Evolutionary conservation across 2,329 filamentous ascomycete genomes (phyloP).

Genomic region (Colletotrichum sublineola): DNA sequence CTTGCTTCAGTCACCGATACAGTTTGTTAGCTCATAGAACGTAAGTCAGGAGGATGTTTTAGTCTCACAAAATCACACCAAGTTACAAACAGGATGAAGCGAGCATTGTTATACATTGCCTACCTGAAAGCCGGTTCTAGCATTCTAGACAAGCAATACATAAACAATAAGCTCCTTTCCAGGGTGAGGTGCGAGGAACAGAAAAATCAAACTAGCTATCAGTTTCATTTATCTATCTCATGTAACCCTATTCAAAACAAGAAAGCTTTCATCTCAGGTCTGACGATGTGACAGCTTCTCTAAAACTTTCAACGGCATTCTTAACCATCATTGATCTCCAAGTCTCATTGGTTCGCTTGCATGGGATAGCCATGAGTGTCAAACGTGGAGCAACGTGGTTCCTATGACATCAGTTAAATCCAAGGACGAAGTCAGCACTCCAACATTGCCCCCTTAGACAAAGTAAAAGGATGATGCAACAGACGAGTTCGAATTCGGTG

Average conservation of each 20-base stretch:
- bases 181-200: no score
- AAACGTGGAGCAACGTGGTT: not conserved
- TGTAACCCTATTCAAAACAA: not conserved
- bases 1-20: not conserved
- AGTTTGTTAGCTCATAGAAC: not conserved
- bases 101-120: not conserved
- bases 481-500: constrained; percentile 81
- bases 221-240: not conserved
- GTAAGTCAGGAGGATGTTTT: not conserved
- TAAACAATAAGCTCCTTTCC: not conserved
- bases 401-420: not conserved
- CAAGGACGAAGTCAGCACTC: no score
- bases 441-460: not conserved
- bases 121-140: not conserved
- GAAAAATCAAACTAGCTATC: not conserved
- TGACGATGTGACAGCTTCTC: not conserved
- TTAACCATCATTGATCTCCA: accelerated
- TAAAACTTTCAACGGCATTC: not conserved
- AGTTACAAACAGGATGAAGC: not conserved
- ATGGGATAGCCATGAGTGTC: not conserved
- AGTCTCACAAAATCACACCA: not conserved
- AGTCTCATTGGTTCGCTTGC: not conserved
- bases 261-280: not conserved
- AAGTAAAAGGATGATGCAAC: constrained; percentile 46
- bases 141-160: not conserved